Evolutionary conservation across 768 basidiomycete species (phyloP).

Genomic region (Trametes cingulata): DNA sequence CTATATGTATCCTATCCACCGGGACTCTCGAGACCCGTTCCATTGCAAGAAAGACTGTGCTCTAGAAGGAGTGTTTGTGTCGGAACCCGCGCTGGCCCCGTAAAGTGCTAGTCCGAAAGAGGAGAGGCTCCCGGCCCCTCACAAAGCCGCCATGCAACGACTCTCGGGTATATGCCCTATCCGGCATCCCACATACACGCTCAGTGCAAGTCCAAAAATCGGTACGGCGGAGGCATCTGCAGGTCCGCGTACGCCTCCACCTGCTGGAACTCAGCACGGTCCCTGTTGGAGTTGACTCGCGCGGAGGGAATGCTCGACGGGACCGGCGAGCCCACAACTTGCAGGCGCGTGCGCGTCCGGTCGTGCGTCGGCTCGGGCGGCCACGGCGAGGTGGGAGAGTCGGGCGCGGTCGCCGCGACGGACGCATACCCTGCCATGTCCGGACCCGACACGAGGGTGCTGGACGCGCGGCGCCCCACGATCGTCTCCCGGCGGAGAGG

Average conservation of each 20-base stretch:
- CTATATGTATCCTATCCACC: neutral
- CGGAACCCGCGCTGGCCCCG: neutral
- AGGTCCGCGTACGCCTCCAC: neutral
- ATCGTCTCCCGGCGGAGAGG: too few species aligned
- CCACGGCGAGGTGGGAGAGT: too few species aligned
- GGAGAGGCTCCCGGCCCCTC: too few species aligned
- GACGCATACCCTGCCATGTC: neutral
- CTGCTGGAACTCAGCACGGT: neutral
- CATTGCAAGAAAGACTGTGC: too few species aligned
- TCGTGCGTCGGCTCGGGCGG: neutral
- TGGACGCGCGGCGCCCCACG: too few species aligned
- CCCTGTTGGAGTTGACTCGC: neutral
- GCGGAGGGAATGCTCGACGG: neutral
- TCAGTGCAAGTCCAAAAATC: constrained; percentile 10
- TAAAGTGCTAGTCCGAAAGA: too few species aligned
- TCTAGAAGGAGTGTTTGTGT: neutral
- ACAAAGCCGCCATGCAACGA: too few species aligned
- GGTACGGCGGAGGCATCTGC: constrained; percentile 12
- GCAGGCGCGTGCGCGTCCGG: neutral
- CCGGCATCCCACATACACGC: neutral
- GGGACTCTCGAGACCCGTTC: too few species aligned
- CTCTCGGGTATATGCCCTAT: too few species aligned
- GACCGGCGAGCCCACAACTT: constrained; percentile 6
- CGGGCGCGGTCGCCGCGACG: too few species aligned
- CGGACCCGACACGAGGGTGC: too few species aligned